These are phyloP conservation scores for Canariomyces notabilis DNA, from an alignment of 2,329 filamentous ascomycete genomes.

Conservation along the genomic window DNA sequence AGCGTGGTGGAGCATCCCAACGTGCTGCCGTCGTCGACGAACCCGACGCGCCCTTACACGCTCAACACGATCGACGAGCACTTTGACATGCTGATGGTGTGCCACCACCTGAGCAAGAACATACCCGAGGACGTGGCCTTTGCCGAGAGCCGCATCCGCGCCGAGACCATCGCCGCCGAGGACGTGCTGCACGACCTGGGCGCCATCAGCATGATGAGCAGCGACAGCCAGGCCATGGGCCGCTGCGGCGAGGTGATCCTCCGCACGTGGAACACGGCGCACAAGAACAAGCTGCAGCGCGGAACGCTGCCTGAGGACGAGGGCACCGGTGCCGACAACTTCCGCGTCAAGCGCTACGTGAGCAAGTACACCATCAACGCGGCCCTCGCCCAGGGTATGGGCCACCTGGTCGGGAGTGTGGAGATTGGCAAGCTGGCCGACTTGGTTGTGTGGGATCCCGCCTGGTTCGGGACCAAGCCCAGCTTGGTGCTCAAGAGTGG, in stretches of 20 bases:
- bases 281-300: slow-evolving; percentile 90
- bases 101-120: slow-evolving; percentile 86
- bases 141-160: slow-evolving; percentile 87
- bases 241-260: slow-evolving; percentile 90
- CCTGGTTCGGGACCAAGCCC: slow-evolving; percentile 85
- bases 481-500: slow-evolving; percentile 78
- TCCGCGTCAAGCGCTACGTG: slow-evolving; percentile 85
- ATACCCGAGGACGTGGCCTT: slow-evolving; percentile 96
- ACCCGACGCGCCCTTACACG: slow-evolving; percentile 87
- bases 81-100: slow-evolving; percentile 97
- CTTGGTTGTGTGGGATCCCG: slow-evolving; percentile 79
- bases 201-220: slow-evolving; percentile 96
- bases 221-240: slow-evolving; percentile 94
- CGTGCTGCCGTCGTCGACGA: slow-evolving; percentile 85
- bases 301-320: slow-evolving; percentile 72
- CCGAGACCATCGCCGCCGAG: slow-evolving; percentile 94
- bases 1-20: slow-evolving; percentile 83
- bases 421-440: slow-evolving; percentile 90
- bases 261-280: slow-evolving; percentile 92
- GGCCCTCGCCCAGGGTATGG: slow-evolving; percentile 84
- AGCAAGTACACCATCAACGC: slow-evolving; percentile 97
- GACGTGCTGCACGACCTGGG: slow-evolving; percentile 93
- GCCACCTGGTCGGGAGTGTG: slow-evolving; percentile 77
- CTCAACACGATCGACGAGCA: slow-evolving; percentile 92
- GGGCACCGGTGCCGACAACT: slow-evolving; percentile 78